Base-by-base conservation (phyloP, 305 asterid genomes). In the Fraxinus velutina region DNA sequence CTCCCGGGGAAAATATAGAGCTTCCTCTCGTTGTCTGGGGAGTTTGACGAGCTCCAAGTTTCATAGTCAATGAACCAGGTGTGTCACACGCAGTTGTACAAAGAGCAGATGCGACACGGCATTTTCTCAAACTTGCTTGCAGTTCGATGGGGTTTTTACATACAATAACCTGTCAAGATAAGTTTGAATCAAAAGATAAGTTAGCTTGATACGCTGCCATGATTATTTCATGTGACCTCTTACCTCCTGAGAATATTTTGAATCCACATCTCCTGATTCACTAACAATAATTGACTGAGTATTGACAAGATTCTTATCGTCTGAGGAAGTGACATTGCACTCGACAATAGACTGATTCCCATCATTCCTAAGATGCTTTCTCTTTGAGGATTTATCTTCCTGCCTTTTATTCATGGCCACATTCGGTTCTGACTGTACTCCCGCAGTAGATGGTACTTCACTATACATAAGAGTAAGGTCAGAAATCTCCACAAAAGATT, bases 1-100 rank as follows among this genome's bases (percentile, higher is more conserved):
- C 99, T 84, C 99, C 99, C 29, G 99, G 99, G 74, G 99, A 96
- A 85, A 94, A 92, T 50, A 87, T 83, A 76, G 97, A 96, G 89
- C 95, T 92, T 82, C 97, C 93, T 66, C 91, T 82, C 79, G 86
- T 75, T 72, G 97, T 92, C 78, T 86, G 86, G 82, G 98, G 99
- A 82, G 98, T 93, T 85, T 83, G 92, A 34, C 83, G 84, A 80
- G 84, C 84, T 79, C 86, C 89, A 80, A 73, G 39, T 84, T 78
- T 88, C 12, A 75, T 79, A 78, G 80, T 77, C 72, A 85, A 57
- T 75, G 90, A 78, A 82, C 89, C 87, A 80, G 98, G 97, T 73
- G 97, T 92, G 82, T 81, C 84, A 52, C 92, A 91, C 80, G 87
- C 89, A 84, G 89, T 83, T 73, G 84, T 72, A 83, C 78, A 52